Base-by-base conservation (phyloP, 202 grass and related monocot species). In the Brachypodium distachyon region DNA sequence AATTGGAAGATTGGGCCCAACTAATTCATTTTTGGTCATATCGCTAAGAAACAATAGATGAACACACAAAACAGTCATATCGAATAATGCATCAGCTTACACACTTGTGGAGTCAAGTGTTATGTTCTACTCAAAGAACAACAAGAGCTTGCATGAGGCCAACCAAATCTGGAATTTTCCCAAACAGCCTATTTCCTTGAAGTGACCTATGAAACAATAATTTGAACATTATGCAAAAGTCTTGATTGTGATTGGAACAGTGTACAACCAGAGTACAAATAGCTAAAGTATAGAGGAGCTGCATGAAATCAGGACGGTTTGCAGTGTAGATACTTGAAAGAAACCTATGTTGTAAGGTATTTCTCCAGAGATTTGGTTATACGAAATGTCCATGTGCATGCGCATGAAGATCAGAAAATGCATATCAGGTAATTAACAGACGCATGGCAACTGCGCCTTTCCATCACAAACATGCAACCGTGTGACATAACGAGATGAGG, bases 111-210 rank as follows among this genome's bases (percentile, higher is more conserved):
- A 84, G 40, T 50, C 5, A 84, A 77, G 32, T 53, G 26, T 53
- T 36, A 7, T 12, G 63, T 25, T 55, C 61, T 82, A 88, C 96
- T 99, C 72, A 99, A 92, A 99, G 85, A 54, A 99, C 96, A 67
- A 92, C 96, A 83, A 99, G 96, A 78, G 96, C 96, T 47, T 99
- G 96, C 96, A 99, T 99, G 43, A 99, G 92, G 43, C 96, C 96
- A 79, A 99, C 92, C 82, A 99, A 92, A 58, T 99, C 96, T 50
- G 96, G 96, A 85, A 99, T 96, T 87, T 87, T 91, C 44, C 92
- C 96, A 41, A 61, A 89, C 46, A 99, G 56, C 73, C 61, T 90
- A 85, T 99, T 99, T 81, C 96, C 96, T 87, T 99, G 96, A 69
- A 99, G 92, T 37, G 96, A 99, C 38, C 96, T 99, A 70, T 4